These are phyloP conservation scores for Alternaria dauci DNA, from an alignment of 2,329 filamentous ascomycete species.

Conservation along the genomic window DNA sequence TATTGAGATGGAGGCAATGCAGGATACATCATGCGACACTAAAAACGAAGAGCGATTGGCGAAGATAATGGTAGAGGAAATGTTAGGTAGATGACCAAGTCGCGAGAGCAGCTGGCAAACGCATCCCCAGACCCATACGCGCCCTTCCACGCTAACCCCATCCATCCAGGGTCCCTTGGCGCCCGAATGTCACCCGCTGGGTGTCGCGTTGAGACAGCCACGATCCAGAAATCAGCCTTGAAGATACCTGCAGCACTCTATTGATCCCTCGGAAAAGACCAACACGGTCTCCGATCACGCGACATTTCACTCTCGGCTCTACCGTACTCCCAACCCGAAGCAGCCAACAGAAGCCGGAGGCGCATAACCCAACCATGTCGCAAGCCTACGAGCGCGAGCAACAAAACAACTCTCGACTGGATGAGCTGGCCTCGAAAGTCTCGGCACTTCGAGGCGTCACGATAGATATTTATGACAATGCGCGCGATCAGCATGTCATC, in stretches of 20 bases:
- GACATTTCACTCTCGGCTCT: neutral
- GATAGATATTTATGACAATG: constrained; percentile 97
- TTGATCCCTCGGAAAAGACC: neutral
- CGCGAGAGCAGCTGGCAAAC: neutral
- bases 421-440: constrained; percentile 90
- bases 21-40: neutral
- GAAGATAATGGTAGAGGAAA: neutral
- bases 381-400: constrained; percentile 68
- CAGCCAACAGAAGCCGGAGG: neutral
- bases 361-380: constrained; percentile 55
- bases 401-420: constrained; percentile 95
- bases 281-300: neutral
- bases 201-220: neutral
- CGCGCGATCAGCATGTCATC: constrained; percentile 86
- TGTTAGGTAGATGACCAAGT: neutral
- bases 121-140: constrained; percentile 11
- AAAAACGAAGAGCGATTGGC: neutral
- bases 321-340: neutral
- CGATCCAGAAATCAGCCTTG: neutral
- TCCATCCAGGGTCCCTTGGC: constrained; percentile 22
- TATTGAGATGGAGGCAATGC: neutral
- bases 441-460: constrained; percentile 92
- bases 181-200: constrained; percentile 17
- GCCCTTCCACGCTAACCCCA: constrained; percentile 10
- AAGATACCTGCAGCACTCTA: neutral